Percentiles rank a stretch among this genome's conserved stretches.
Conservation (phyloP, 129 eudicot species). For the Solidago caesia region DNA sequence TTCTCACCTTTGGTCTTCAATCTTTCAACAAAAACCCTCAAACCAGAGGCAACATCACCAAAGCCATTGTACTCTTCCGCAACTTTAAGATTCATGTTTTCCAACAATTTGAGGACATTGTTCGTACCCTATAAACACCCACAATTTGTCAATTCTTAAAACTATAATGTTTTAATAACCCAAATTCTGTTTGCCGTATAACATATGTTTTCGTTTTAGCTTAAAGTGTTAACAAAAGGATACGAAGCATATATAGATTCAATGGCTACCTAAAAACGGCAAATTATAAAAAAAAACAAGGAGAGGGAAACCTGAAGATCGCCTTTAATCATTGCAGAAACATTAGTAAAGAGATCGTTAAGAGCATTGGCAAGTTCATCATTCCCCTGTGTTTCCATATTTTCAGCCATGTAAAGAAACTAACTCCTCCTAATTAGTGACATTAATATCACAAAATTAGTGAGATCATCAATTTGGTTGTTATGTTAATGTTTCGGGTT, state of each 20-base stretch:
- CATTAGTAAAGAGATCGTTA: slow-evolving; percentile 56
- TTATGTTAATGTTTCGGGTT: too few relatives aligned
- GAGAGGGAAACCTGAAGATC: slow-evolving; percentile 62
- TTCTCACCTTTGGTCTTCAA: slow-evolving; percentile 67
- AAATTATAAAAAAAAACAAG: neutral
- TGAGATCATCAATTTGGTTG: too few relatives aligned
- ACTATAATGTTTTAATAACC: too few relatives aligned
- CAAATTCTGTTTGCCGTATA: too few relatives aligned
- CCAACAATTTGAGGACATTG: slow-evolving; percentile 73
- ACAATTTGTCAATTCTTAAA: slow-evolving; percentile 3
- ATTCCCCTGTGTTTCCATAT: slow-evolving; percentile 23
- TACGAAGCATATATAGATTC: too few relatives aligned
- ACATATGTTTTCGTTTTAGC: too few relatives aligned
- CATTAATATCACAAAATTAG: too few relatives aligned
- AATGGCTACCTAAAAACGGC: neutral
- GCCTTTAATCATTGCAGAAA: slow-evolving; percentile 72
- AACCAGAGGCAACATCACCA: slow-evolving; percentile 90
- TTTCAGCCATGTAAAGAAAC: slow-evolving; percentile 35
- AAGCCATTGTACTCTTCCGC: slow-evolving; percentile 83
- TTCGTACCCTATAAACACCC: slow-evolving; percentile 63
- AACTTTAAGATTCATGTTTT: slow-evolving; percentile 83
- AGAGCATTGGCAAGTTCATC: slow-evolving; percentile 62
- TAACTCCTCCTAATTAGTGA: too few relatives aligned
- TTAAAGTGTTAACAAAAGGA: too few relatives aligned
- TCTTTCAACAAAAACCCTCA: slow-evolving; percentile 88